These are phyloP conservation scores for Arthrobotrys sinensis DNA, from an alignment of 2,329 filamentous ascomycete genomes.

Conservation along the genomic window DNA sequence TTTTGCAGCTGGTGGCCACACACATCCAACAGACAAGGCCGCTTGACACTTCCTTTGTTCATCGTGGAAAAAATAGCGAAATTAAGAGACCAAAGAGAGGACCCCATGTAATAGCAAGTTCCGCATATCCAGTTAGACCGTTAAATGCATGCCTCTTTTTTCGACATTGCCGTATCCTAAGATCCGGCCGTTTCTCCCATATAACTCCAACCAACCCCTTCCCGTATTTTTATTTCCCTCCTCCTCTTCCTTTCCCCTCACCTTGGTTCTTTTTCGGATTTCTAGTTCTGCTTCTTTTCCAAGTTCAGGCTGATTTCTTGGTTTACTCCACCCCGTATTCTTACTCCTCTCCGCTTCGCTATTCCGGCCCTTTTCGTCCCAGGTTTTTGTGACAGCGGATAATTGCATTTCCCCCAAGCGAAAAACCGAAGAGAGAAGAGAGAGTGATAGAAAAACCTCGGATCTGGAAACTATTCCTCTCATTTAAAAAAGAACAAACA, in stretches of 20 bases:
- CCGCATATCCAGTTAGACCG: conserved; percentile 18
- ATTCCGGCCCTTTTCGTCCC: conserved; percentile 22
- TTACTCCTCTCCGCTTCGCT: conserved; percentile 43
- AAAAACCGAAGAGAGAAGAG: neutral
- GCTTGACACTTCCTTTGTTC: conserved; percentile 35
- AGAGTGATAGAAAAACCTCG: neutral
- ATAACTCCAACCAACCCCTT: conserved; percentile 44
- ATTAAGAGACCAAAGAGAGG: neutral
- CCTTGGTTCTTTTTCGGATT: conserved; percentile 26
- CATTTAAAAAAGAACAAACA: conserved; percentile 11
- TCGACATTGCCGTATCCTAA: conserved; percentile 18
- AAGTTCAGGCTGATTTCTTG: conserved; percentile 50
- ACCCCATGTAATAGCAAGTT: no score
- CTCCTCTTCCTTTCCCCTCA: conserved; percentile 24
- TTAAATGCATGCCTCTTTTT: neutral
- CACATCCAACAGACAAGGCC: conserved; percentile 32
- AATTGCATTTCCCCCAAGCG: conserved; percentile 45
- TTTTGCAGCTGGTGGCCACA: conserved; percentile 33
- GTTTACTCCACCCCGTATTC: conserved; percentile 11
- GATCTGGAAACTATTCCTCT: conserved; percentile 20
- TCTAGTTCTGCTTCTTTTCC: conserved; percentile 4
- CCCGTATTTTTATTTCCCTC: conserved; percentile 32
- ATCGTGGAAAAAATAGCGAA: conserved; percentile 19
- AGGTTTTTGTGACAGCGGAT: conserved; percentile 41
- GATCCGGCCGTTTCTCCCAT: conserved; percentile 38